Evolutionary conservation across 768 basidiomycete genomes (phyloP), one percentile per base, ranked within the genome.

Genomic region (Macrocybe gigantea): DNA sequence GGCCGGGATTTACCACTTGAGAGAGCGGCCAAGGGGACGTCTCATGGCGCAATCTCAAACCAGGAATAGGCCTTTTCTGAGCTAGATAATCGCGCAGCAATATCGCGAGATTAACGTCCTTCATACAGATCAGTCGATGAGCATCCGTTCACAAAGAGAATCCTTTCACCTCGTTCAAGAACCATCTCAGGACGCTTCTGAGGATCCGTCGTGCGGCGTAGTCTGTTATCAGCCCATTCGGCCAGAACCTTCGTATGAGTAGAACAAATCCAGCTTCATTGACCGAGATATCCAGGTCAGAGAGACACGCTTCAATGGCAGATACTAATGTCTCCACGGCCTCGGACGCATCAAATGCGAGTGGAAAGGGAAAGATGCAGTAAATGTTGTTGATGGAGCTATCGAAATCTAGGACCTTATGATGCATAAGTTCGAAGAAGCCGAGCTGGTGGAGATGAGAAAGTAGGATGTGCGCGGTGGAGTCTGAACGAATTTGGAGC

Each of bases 191-290:
- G 1, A 89, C 67, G 12, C 70, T 69, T 44, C 72, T 71, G 7
- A 80, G 71, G 30, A 92, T 68, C 40, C 88, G 69, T 45, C 73
- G 76, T 42, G 85, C 61, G 1, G 80, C 82, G 60, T 89, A 88
- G 33, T 83, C 79, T 10, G 89, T 84, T 37, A 80, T 73, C 62
- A 89, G 70, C 11, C 82, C 76, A 52, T 79, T 84, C 0, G 89
- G 88, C 82, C 83, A 89, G 52, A 88, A 78, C 55, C 81, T 74
- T 47, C 80, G 74, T 5, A 71, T 67, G n/a, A 93, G 67, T 11
- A 91, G 66, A 6, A 88, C 62, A 48, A 92, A 75, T 1, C 83
- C 89, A 34, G 75, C 69, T 63, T 93, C 90, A 55, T 89, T 88
- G 29, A 82, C 71, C 3, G 83, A 78, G 30, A 93, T 66, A 61